Evolutionary conservation across 2,329 filamentous ascomycete species (phyloP), one percentile per base, ranked within the genome.

Genomic region (Curvularia sp.): DNA sequence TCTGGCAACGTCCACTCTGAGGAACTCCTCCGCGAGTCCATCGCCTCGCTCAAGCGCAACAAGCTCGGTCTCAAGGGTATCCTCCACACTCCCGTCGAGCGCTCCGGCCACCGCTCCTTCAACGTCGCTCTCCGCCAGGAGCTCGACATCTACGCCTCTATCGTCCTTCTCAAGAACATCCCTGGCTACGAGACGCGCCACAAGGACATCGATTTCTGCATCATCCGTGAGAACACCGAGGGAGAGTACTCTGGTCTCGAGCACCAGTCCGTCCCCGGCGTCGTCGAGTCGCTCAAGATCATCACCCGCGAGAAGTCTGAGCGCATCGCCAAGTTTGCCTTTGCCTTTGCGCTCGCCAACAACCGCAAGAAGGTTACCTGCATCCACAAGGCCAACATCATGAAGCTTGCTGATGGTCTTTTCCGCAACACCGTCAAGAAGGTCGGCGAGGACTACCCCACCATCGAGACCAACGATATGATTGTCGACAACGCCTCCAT

Each of bases 331-430:
- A 97, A 97, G 83, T 99, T 99, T 78, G 95, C 95, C 68, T 98
- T 98, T 80, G 90, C 91, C 78, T 99, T 99, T 77, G 95, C 95
- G 59, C 89, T 98, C 58, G 95, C 95, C 81, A 99, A 99, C 87
- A 94, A 96, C 87, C 89, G 95, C 79, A 94, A 96, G 86, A 98
- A 98, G 90, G 92, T 99, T 58, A 98, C 95, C 69, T 97, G 94
- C 85, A 98, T 99, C 78, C 95, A 99, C 90, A 99, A 99, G 88
- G 95, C 95, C 83, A 99, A 99, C 87, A 99, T 99, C 85, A 99
- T 99, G 95, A 99, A 99, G 88, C 87, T 99, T 60, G 94, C 93
- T 79, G 95, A 99, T 73, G 95, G 95, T 82, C 91, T 99, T 57
- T 99, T 99, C 92, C 91, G 95, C 80, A 94, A 89, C 84, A 98